Percentiles rank a stretch among this genome's conserved stretches.
These are phyloP conservation scores for Tubosaeta sp. DNA, from an alignment of 768 basidiomycete genomes.

Conservation along the genomic window DNA sequence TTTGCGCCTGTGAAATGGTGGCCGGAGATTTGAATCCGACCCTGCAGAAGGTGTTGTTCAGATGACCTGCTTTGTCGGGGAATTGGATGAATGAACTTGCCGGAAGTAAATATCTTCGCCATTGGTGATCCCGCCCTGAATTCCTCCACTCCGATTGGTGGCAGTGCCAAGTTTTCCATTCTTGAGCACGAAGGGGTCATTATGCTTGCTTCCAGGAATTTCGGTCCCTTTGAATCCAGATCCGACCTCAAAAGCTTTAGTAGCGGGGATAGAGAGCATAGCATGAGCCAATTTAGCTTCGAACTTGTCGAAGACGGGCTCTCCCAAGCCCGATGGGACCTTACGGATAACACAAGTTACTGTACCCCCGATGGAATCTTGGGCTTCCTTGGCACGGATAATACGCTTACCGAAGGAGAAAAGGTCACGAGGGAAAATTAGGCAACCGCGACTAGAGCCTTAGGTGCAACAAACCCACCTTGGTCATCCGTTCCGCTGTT, in stretches of 20 bases:
- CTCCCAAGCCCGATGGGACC: conserved; percentile 87
- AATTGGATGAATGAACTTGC: conserved; percentile 37
- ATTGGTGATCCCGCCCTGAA: conserved; percentile 98
- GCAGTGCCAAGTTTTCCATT: conserved; percentile 76
- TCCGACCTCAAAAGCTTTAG: conserved; percentile 97
- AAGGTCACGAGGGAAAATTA: conserved; percentile 14
- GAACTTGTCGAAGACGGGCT: conserved; percentile 98
- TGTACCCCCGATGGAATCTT: conserved; percentile 97
- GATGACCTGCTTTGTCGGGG: neutral
- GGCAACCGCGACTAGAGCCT: conserved; percentile 32
- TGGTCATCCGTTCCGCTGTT: conserved; percentile 87
- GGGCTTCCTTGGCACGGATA: conserved; percentile 82
- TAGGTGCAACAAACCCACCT: conserved; percentile 43
- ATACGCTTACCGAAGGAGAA: conserved; percentile 60
- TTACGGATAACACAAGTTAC: conserved; percentile 94
- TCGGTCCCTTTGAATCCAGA: conserved; percentile 95
- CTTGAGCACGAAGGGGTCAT: conserved; percentile 76
- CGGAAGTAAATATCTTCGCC: conserved; percentile 98
- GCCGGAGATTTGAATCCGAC: conserved; percentile 98
- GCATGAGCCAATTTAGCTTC: conserved; percentile 95
- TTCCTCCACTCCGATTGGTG: conserved; percentile 95
- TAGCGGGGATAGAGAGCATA: conserved; percentile 98
- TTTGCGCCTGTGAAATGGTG: conserved; percentile 90
- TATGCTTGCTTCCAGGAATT: conserved; percentile 89
- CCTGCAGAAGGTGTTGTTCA: conserved; percentile 39